These are phyloP conservation scores for Coprinopsis strossmayeri DNA, from an alignment of 768 basidiomycete genomes.

Conservation along the genomic window DNA sequence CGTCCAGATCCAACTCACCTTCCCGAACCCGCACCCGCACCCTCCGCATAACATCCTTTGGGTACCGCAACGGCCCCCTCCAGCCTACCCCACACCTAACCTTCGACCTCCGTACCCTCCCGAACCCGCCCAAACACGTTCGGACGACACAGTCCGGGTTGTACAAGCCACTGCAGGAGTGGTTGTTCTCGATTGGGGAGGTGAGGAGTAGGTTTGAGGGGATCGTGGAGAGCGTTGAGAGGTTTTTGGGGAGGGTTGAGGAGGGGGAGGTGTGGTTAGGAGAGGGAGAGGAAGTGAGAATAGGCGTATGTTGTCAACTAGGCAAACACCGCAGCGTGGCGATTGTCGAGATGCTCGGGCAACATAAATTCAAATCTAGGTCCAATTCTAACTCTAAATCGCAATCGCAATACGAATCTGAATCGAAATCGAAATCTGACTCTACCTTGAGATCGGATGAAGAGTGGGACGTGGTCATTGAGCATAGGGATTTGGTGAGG, in stretches of 20 bases:
- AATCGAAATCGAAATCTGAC: too few relatives aligned
- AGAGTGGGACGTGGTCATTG: too few relatives aligned
- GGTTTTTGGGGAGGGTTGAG: too few relatives aligned
- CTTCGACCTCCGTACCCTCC: constrained; percentile 20
- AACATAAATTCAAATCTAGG: too few relatives aligned
- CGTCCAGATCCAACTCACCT: background rate
- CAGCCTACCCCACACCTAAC: constrained; percentile 16
- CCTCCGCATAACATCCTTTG: constrained; percentile 19
- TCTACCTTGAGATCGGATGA: too few relatives aligned
- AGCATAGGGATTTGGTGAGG: too few relatives aligned
- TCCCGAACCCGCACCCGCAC: background rate
- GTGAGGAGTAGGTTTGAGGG: too few relatives aligned
- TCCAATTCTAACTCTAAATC: too few relatives aligned
- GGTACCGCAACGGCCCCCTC: constrained; percentile 18
- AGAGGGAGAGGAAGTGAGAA: constrained; percentile 4
- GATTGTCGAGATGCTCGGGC: constrained; percentile 21
- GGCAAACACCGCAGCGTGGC: constrained; percentile 23
- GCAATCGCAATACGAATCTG: too few relatives aligned
- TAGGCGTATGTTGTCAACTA: constrained; percentile 20
- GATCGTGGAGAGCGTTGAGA: too few relatives aligned
- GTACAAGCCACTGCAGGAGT: constrained; percentile 17
- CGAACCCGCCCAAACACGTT: constrained; percentile 22
- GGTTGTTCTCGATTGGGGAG: too few relatives aligned
- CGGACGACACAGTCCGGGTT: constrained; percentile 19
- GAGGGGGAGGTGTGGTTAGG: too few relatives aligned